phyloP scores from a whole-genome alignment of 2,329 filamentous ascomycete species.

The Tolypocladium ophioglossoides region DNA sequence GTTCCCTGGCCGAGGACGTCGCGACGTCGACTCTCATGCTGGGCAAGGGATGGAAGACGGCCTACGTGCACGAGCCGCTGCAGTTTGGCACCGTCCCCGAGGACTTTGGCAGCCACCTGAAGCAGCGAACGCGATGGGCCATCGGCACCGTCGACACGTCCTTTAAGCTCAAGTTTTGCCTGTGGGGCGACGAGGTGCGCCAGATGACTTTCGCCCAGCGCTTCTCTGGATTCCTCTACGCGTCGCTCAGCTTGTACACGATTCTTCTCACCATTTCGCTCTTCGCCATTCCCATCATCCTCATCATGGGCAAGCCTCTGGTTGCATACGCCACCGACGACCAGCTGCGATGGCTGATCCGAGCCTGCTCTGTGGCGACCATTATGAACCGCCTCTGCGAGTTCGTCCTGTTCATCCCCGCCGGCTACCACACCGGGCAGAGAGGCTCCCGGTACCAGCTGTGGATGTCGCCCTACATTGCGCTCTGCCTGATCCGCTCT shows the following conservation, averaged over 20 bases:
- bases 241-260: conserved; percentile 43
- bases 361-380: conserved; percentile 40
- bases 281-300: conserved; percentile 48
- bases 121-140: conserved; percentile 47
- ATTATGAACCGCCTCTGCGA: conserved; percentile 44
- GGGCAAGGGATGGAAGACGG: conserved; percentile 51
- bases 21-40: conserved; percentile 48
- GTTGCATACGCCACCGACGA: conserved; percentile 42
- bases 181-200: conserved; percentile 41
- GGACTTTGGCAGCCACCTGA: conserved; percentile 42
- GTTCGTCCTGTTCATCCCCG: conserved; percentile 45
- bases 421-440: conserved; percentile 49
- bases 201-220: conserved; percentile 46
- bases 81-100: conserved; percentile 51
- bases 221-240: conserved; percentile 48
- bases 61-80: conserved; percentile 47
- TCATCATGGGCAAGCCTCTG: conserved; percentile 44
- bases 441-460: conserved; percentile 44
- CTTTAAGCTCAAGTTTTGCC: conserved; percentile 48
- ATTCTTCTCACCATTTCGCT: conserved; percentile 43
- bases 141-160: conserved; percentile 48
- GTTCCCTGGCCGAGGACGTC: conserved; percentile 50
- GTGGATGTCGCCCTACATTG: conserved; percentile 54
- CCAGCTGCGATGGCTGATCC: conserved; percentile 49
- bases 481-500: conserved; percentile 44